A percentile compares a stretch with the other conserved stretches of the same genome.
phyloP scores from a whole-genome alignment of 108 stramenopile genomes.

The Discostella pseudostelligera region DNA sequence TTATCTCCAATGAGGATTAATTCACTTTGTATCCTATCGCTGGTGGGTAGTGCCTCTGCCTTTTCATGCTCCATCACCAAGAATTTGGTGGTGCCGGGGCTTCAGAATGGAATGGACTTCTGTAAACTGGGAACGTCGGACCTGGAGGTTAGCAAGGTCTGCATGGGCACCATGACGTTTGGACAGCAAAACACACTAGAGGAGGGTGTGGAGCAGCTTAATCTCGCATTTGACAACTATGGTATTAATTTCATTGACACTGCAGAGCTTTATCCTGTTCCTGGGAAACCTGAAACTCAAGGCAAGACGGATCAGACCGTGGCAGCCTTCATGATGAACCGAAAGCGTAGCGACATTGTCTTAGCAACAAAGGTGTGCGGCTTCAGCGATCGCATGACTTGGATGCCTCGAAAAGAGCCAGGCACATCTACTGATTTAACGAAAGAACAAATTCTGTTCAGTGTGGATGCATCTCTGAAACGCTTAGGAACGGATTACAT shows the following conservation, averaged over 20 bases:
- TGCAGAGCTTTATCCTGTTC: constrained; percentile 88
- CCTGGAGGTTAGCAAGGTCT: constrained; percentile 83
- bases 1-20: no score
- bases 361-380: constrained; percentile 89
- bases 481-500: constrained; percentile 89
- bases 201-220: constrained; percentile 85
- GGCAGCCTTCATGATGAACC: constrained; percentile 54
- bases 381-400: constrained; percentile 63
- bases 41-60: background rate
- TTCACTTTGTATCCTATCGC: no score
- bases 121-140: constrained; percentile 65
- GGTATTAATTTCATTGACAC: constrained; percentile 95
- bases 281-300: constrained; percentile 59
- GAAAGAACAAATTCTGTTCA: constrained; percentile 73
- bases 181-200: constrained; percentile 86
- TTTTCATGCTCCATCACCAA: constrained; percentile 5
- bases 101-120: constrained; percentile 80
- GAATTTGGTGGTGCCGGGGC: constrained; percentile 48
- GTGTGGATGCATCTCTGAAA: constrained; percentile 78
- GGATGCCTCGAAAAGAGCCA: constrained; percentile 74
- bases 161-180: constrained; percentile 91
- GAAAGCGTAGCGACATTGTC: constrained; percentile 76
- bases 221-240: constrained; percentile 80
- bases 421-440: constrained; percentile 48
- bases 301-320: constrained; percentile 81